A percentile compares a stretch with the other conserved stretches of the same genome.
Evolutionary conservation across 371 early-diverging fungal species (phyloP).

Genomic region (Apophysomyces trapeziformis): DNA sequence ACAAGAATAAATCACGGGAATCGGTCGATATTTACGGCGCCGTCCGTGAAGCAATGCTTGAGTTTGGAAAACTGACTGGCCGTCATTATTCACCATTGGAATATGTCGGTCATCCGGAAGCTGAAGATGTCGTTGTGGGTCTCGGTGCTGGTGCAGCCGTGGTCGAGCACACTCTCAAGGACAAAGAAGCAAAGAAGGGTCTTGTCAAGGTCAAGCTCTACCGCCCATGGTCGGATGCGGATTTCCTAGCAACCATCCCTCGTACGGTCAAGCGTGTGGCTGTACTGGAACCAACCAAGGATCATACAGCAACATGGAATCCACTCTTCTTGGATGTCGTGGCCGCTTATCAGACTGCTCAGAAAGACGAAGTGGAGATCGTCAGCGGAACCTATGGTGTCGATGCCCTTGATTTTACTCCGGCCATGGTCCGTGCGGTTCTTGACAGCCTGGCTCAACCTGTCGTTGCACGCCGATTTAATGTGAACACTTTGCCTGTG

Average conservation of each 20-base stretch:
- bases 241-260: constrained; percentile 62
- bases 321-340: constrained; percentile 82
- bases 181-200: constrained; percentile 50
- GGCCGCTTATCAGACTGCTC: constrained; percentile 63
- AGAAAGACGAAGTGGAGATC: constrained; percentile 49
- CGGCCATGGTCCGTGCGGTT: constrained; percentile 52
- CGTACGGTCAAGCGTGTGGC: constrained; percentile 59
- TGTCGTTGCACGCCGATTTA: constrained; percentile 39
- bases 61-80: constrained; percentile 47
- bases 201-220: constrained; percentile 67
- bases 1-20: constrained; percentile 32
- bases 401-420: constrained; percentile 42
- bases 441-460: constrained; percentile 36
- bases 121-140: constrained; percentile 63
- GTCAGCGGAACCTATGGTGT: constrained; percentile 62
- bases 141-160: constrained; percentile 66
- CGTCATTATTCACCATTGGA: constrained; percentile 55
- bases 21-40: constrained; percentile 30
- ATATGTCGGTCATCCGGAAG: constrained; percentile 58
- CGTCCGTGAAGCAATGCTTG: constrained; percentile 42
- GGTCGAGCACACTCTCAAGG: constrained; percentile 37
- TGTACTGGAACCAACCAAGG: constrained; percentile 73
- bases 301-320: constrained; percentile 69
- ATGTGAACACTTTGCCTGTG: constrained; percentile 26
- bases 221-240: constrained; percentile 67